A percentile compares a stretch with the other conserved stretches of the same genome.
phyloP scores from a whole-genome alignment of 805 yeast genomes.

The Candida tallmaniae region DNA sequence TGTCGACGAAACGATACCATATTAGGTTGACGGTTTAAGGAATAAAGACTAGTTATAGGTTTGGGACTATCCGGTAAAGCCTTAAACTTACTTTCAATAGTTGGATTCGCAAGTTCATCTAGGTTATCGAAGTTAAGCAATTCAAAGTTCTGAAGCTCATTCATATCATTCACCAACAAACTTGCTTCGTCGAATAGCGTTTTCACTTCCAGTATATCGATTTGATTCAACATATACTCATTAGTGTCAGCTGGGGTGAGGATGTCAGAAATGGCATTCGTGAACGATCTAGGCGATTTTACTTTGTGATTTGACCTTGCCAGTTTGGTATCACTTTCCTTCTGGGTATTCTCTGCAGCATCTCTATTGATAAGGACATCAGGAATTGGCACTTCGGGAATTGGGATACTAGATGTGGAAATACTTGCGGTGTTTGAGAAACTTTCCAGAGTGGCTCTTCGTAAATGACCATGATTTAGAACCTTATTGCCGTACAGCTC shows the following conservation, averaged over 20 bases:
- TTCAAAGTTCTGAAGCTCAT: conserved; percentile 17
- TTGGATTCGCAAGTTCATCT: conserved; percentile 1
- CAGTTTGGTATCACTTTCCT: no score
- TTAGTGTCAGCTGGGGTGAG: conserved; percentile 8
- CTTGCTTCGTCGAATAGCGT: conserved; percentile 31
- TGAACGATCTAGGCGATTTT: conserved; percentile 4
- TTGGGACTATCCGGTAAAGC: conserved; percentile 1
- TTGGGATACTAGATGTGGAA: neutral
- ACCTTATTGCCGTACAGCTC: no score
- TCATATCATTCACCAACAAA: conserved; percentile 29
- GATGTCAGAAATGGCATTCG: conserved; percentile 14
- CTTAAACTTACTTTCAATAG: conserved; percentile 4
- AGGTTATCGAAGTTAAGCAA: conserved; percentile 4
- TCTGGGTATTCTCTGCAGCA: neutral
- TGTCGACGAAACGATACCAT: neutral
- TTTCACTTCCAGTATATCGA: conserved; percentile 9
- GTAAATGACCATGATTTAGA: neutral
- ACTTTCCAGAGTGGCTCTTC: no score
- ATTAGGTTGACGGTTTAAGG: neutral
- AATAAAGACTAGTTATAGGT: neutral
- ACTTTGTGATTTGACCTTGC: no score
- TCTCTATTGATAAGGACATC: neutral
- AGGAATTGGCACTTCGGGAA: neutral
- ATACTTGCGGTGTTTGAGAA: neutral
- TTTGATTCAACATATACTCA: conserved; percentile 5